phyloP scores from a whole-genome alignment of 202 grass and related monocot genomes.

The Cymbopogon flexuosus region DNA sequence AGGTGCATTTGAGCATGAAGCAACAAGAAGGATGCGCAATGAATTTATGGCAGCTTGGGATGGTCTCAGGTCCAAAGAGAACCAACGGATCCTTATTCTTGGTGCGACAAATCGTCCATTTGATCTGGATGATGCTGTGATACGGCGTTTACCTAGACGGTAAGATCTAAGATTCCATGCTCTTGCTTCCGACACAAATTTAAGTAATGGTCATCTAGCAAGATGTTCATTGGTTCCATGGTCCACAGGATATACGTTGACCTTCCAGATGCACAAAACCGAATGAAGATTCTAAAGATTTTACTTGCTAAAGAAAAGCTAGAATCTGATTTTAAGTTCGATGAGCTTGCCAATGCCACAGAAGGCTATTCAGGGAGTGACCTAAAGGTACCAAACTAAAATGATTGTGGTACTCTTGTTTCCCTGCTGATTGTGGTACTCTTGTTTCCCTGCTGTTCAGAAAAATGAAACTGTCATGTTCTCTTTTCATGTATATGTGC shows the following conservation, averaged over 20 bases:
- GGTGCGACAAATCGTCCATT: slow-evolving; percentile 91
- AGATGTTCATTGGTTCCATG: slow-evolving; percentile 25
- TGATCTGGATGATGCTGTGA: slow-evolving; percentile 94
- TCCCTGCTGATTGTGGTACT: neutral
- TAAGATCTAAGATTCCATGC: slow-evolving; percentile 11
- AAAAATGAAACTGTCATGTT: neutral
- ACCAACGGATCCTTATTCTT: slow-evolving; percentile 88
- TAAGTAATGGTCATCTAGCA: slow-evolving; percentile 16
- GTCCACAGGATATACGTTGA: slow-evolving; percentile 83
- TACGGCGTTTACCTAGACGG: slow-evolving; percentile 88
- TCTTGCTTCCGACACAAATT: slow-evolving; percentile 21
- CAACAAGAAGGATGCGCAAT: slow-evolving; percentile 88
- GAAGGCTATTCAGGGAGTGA: slow-evolving; percentile 99
- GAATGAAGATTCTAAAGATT: slow-evolving; percentile 81
- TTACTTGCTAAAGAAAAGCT: slow-evolving; percentile 92
- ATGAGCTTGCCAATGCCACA: slow-evolving; percentile 77
- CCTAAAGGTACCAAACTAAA: slow-evolving; percentile 56
- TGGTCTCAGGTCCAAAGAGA: slow-evolving; percentile 92
- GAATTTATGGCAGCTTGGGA: slow-evolving; percentile 99
- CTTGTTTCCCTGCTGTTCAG: slow-evolving; percentile 16
- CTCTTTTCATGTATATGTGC: neutral
- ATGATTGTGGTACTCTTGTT: neutral
- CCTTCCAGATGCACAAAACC: slow-evolving; percentile 77
- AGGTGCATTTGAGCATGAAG: slow-evolving; percentile 88
- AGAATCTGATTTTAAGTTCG: slow-evolving; percentile 63